These are phyloP conservation scores for Claviceps lovelessii DNA, from an alignment of 2,329 filamentous ascomycete genomes.

Conservation along the genomic window DNA sequence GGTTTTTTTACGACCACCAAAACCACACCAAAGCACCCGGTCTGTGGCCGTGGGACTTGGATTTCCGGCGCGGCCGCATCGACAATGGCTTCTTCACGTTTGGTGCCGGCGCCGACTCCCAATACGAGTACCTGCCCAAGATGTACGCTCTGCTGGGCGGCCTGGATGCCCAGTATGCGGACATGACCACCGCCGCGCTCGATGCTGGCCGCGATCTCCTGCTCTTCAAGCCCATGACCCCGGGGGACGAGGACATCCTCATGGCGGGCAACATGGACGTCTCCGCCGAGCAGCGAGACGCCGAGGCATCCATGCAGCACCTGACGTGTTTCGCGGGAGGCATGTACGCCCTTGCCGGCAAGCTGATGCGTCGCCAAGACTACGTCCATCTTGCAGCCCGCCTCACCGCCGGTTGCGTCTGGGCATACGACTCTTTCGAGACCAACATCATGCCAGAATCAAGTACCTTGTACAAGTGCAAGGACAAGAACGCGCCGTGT, in stretches of 20 bases:
- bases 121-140: slow-evolving; percentile 48
- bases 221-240: slow-evolving; percentile 54
- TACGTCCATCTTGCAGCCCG: slow-evolving; percentile 32
- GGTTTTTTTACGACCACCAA: slow-evolving; percentile 51
- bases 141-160: slow-evolving; percentile 51
- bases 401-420: slow-evolving; percentile 38
- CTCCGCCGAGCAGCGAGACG: slow-evolving; percentile 14
- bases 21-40: slow-evolving; percentile 54
- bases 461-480: slow-evolving; percentile 24
- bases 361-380: slow-evolving; percentile 37
- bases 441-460: slow-evolving; percentile 42
- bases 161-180: slow-evolving; percentile 43
- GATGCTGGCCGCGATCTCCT: slow-evolving; percentile 46
- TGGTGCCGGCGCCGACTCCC: slow-evolving; percentile 31
- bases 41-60: slow-evolving; percentile 54
- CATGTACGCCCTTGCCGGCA: slow-evolving; percentile 53
- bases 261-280: slow-evolving; percentile 33
- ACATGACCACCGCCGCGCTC: slow-evolving; percentile 50
- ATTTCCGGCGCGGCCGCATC: slow-evolving; percentile 40
- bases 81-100: slow-evolving; percentile 26
- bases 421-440: slow-evolving; percentile 36
- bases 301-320: slow-evolving; percentile 35
- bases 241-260: slow-evolving; percentile 43
- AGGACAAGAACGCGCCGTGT: slow-evolving; percentile 21
- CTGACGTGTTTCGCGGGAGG: slow-evolving; percentile 58